Evolutionary conservation across 306 rosid species (phyloP).

Genomic region (Senna tora): DNA sequence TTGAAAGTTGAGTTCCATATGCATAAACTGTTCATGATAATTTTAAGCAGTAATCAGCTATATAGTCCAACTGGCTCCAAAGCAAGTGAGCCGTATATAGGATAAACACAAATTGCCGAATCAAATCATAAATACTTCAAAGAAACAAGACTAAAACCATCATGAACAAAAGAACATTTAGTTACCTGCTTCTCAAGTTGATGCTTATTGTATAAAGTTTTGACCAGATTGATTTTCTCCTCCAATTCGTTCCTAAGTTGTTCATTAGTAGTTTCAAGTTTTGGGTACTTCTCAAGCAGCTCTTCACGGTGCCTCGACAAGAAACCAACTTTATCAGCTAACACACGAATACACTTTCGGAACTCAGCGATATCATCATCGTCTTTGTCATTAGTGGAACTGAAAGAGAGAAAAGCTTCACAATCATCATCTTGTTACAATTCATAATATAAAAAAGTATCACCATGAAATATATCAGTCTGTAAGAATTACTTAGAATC

Average conservation of each 20-base stretch:
- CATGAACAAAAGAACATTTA: conserved; percentile 14
- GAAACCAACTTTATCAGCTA: conserved; percentile 77
- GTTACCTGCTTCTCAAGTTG: conserved; percentile 93
- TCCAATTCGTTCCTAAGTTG: conserved; percentile 80
- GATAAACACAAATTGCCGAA: no score
- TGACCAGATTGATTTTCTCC: conserved; percentile 77
- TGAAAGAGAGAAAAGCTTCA: conserved; percentile 46
- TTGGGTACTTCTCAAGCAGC: conserved; percentile 67
- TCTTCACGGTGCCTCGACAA: conserved; percentile 81
- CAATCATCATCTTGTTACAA: conserved; percentile 22
- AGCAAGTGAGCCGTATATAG: not conserved
- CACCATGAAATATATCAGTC: not conserved
- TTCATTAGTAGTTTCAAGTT: conserved; percentile 71
- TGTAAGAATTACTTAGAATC: conserved; percentile 24
- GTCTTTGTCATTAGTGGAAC: conserved; percentile 74
- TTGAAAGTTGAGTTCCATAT: not conserved
- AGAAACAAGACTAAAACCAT: conserved; percentile 1
- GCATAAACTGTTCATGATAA: no score
- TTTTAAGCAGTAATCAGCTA: conserved; percentile 11
- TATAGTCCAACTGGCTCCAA: not conserved
- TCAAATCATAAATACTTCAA: not conserved
- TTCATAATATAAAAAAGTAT: not conserved
- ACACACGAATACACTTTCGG: conserved; percentile 68
- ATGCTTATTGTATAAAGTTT: conserved; percentile 76
- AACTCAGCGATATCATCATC: conserved; percentile 84